Conservation (phyloP, 257 asterid species). For the Fraxinus excelsior region DNA sequence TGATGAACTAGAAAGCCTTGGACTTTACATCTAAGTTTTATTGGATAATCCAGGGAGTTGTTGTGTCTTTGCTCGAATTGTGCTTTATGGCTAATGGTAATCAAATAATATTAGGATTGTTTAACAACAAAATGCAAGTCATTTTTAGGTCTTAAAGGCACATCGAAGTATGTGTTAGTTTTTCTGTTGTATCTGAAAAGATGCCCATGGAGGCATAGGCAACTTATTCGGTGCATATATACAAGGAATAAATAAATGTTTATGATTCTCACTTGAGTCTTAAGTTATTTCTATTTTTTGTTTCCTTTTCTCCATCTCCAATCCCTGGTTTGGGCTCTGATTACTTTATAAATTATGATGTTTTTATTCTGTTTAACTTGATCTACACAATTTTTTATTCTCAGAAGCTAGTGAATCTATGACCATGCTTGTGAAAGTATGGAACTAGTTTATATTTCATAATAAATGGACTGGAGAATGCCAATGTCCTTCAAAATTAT, state of each 20-base stretch:
- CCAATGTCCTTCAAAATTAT: too few relatives aligned
- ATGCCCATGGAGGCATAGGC: background rate
- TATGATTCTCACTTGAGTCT: too few relatives aligned
- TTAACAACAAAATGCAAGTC: too few relatives aligned
- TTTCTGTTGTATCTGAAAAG: background rate
- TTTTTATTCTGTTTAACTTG: background rate
- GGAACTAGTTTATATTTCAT: background rate
- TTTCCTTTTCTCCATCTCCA: too few relatives aligned
- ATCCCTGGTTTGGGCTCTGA: background rate
- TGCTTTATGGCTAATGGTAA: too few relatives aligned
- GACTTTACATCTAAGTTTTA: background rate
- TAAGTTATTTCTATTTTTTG: too few relatives aligned
- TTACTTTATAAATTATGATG: background rate
- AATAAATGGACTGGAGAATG: background rate
- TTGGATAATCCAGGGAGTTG: too few relatives aligned
- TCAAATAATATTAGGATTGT: too few relatives aligned
- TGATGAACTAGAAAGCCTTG: background rate
- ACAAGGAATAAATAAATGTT: too few relatives aligned
- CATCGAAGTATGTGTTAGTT: background rate
- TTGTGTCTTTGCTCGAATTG: too few relatives aligned
- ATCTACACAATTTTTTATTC: conserved; percentile 5
- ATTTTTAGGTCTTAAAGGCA: too few relatives aligned
- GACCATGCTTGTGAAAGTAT: background rate
- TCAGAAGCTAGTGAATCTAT: background rate
- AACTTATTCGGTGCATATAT: background rate